A percentile compares a stretch with the other conserved stretches of the same genome.
phyloP scores from a whole-genome alignment of 1,284 basidiomycete species.

The Erythrobasidium hasegawianum region DNA sequence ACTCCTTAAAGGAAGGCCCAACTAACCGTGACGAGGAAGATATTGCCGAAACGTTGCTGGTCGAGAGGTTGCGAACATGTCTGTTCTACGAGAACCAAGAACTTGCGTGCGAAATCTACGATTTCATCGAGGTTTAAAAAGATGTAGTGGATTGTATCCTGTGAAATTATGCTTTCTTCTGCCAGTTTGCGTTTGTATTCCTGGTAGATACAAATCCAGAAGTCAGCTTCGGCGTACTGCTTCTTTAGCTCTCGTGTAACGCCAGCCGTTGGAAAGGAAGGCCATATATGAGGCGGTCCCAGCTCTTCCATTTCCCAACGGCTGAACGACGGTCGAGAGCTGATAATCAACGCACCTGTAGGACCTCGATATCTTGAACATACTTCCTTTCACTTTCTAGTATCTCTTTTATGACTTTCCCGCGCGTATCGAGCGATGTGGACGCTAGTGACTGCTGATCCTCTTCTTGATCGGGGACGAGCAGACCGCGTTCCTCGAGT shows the following conservation, averaged over 20 bases:
- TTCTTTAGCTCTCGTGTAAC: not conserved
- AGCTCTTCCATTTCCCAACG: not conserved
- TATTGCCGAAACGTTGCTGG: conserved; percentile 58
- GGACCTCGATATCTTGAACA: conserved; percentile 93
- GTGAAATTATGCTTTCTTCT: conserved; percentile 76
- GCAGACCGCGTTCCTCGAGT: conserved; percentile 68
- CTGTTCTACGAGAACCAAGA: conserved; percentile 90
- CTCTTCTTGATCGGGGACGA: conserved; percentile 45
- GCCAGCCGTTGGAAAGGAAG: not conserved
- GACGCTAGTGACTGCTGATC: conserved; percentile 22
- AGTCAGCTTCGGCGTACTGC: not conserved
- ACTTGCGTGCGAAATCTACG: conserved; percentile 93
- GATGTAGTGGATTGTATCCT: conserved; percentile 90
- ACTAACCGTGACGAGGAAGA: conserved; percentile 62
- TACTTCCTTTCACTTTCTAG: conserved; percentile 95
- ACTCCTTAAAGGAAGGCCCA: not conserved
- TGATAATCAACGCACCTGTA: conserved; percentile 64
- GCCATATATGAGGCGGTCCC: conserved; percentile 2
- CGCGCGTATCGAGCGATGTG: conserved; percentile 42
- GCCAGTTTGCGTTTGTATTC: conserved; percentile 57
- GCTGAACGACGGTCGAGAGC: not conserved
- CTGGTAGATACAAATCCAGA: conserved; percentile 37
- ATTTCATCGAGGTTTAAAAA: conserved; percentile 95
- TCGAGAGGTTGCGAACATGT: conserved; percentile 63
- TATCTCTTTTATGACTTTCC: conserved; percentile 69